Percentiles rank a stretch among this genome's conserved stretches.
Evolutionary conservation across 305 asterid species (phyloP).

Genomic region (Ilex paraguariensis): DNA sequence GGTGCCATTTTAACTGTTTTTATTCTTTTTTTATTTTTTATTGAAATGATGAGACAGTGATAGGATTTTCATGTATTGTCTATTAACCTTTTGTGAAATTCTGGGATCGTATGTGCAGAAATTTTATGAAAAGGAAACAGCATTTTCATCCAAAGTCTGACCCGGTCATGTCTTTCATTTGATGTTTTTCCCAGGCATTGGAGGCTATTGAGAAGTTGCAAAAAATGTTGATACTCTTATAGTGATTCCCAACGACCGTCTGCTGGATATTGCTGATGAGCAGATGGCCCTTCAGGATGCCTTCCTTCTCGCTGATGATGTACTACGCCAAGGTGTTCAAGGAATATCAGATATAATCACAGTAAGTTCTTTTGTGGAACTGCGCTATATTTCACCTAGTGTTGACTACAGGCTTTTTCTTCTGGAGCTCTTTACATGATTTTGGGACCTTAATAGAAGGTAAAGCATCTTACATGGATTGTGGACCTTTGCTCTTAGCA

Average conservation of each 20-base stretch:
- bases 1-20: conserved; percentile 22
- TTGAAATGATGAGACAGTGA: not conserved
- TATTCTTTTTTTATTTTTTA: not conserved
- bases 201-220: conserved; percentile 96
- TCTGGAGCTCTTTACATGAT: not conserved
- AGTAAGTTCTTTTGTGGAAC: conserved; percentile 37
- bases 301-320: conserved; percentile 96
- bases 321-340: conserved; percentile 93
- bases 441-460: too few relatives aligned
- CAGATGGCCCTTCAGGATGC: conserved; percentile 96
- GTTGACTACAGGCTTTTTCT: not conserved
- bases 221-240: conserved; percentile 91
- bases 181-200: conserved; percentile 53
- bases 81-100: too few relatives aligned
- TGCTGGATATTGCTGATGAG: conserved; percentile 86
- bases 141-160: not conserved
- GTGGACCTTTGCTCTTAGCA: too few relatives aligned
- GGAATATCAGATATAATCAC: conserved; percentile 97
- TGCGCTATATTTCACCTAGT: not conserved
- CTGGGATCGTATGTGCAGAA: too few relatives aligned
- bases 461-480: too few relatives aligned
- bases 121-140: too few relatives aligned
- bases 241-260: conserved; percentile 95
- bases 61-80: too few relatives aligned
- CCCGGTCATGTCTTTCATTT: conserved; percentile 6